A percentile compares a stretch with the other conserved stretches of the same genome.
phyloP scores from a whole-genome alignment of 2,329 filamentous ascomycete genomes.

The Alternaria tenuissima region DNA sequence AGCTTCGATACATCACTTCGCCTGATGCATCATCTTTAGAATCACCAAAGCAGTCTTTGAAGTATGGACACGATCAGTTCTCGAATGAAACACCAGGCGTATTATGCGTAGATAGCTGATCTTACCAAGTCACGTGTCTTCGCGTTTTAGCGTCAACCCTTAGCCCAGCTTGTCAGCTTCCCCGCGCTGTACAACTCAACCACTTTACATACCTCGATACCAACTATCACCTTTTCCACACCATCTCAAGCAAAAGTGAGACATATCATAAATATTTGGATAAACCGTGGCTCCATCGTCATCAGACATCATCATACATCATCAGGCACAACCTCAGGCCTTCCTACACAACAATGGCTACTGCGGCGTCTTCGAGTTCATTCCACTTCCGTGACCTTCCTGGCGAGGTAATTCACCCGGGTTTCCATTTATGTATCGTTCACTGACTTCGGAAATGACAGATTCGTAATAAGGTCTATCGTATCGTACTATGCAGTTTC shows the following conservation, averaged over 20 bases:
- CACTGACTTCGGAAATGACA: neutral
- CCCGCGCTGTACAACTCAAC: neutral
- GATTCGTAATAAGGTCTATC: conserved; percentile 12
- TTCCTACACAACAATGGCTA: neutral
- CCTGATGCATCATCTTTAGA: neutral
- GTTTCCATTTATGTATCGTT: neutral
- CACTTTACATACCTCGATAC: neutral
- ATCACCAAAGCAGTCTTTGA: neutral
- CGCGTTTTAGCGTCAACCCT: neutral
- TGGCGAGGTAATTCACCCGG: neutral
- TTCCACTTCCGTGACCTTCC: conserved; percentile 16
- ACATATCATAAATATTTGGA: no score
- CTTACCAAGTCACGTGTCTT: neutral
- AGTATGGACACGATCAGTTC: neutral
- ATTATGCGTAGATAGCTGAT: neutral
- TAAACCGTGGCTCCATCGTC: no score
- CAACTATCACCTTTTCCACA: neutral
- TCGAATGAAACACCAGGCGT: neutral
- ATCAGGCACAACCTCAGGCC: neutral
- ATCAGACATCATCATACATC: no score
- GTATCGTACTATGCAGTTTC: neutral
- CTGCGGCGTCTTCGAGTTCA: neutral
- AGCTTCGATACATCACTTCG: neutral
- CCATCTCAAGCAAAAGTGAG: neutral
- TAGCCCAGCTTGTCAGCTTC: neutral